Evolutionary conservation across 2,329 filamentous ascomycete species (phyloP).

Genomic region (Pezizomycotina sp.): DNA sequence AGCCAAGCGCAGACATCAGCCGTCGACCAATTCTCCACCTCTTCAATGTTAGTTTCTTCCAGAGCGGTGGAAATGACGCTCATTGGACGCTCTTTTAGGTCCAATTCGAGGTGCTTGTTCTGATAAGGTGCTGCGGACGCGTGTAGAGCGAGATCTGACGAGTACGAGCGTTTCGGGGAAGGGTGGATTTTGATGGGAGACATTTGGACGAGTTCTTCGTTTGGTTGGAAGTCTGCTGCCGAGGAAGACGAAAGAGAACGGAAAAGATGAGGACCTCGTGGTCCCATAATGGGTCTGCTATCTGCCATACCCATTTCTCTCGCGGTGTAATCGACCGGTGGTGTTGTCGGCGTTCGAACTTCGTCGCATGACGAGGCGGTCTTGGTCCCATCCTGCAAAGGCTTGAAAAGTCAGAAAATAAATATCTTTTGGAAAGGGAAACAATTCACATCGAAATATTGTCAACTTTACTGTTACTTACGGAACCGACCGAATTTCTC

Average conservation of each 20-base stretch:
- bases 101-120: slow-evolving; percentile 27
- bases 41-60: slow-evolving; percentile 41
- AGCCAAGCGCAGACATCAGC: slow-evolving; percentile 74
- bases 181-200: slow-evolving; percentile 45
- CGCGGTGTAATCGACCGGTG: slow-evolving; percentile 29
- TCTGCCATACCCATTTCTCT: slow-evolving; percentile 44
- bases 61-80: slow-evolving; percentile 37
- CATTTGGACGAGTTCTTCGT: slow-evolving; percentile 31
- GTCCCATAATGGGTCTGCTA: slow-evolving; percentile 36
- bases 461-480: slow-evolving; percentile 18
- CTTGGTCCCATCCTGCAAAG: slow-evolving; percentile 53
- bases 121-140: slow-evolving; percentile 16
- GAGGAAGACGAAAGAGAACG: slow-evolving; percentile 48
- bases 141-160: slow-evolving; percentile 29
- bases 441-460: slow-evolving; percentile 2
- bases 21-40: slow-evolving; percentile 52
- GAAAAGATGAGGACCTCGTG: slow-evolving; percentile 74
- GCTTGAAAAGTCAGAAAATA: slow-evolving; percentile 21
- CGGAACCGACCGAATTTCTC: slow-evolving; percentile 22
- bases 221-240: slow-evolving; percentile 36
- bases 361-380: slow-evolving; percentile 81
- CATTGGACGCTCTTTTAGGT: slow-evolving; percentile 31
- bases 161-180: slow-evolving; percentile 27
- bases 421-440: slow-evolving; percentile 6
- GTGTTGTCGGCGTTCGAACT: slow-evolving; percentile 55